Evolutionary conservation across 1,284 basidiomycete genomes (phyloP), one percentile per base, ranked within the genome.

Genomic region (Cutaneotrichosporon cutaneum): DNA sequence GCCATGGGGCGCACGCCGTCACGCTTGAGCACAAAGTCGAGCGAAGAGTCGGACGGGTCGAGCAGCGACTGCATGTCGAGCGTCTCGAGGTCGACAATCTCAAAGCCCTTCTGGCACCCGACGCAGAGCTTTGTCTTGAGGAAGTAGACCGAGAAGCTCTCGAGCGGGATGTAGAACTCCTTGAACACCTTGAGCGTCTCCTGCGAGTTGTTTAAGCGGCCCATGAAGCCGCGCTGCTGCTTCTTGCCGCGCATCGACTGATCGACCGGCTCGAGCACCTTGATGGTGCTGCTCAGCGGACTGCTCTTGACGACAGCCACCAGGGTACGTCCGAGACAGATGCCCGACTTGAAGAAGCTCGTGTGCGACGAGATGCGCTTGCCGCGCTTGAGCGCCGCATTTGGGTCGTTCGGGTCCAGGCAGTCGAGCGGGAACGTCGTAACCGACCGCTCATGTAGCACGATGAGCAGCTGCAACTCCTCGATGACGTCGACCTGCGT

Each of bases 111-210:
- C 16, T 94, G 92, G 75, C 94, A 96, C 1, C 95, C 96, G 14
- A 99, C 91, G 75, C 96, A 99, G 62, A 99, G 86, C 81, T 91
- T 93, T 59, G 94, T 97, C 83, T 96, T 97, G 71, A 99, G 85
- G 82, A 97, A 98, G 81, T 98, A 94, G 54, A 99, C 91, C 10
- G 94, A 97, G 66, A 88, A 92, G 55, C 92, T 95, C 79, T 98
- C 94, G 18, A 96, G 92, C 0, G 96, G 95, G 62, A 99, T 97
- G 79, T 99, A 99, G 80, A 99, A 99, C 80, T 99, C 92, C 90
- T 93, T 92, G 85, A 96, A 98, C 35, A 92, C 84, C 76, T 91
- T 90, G 54, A 99, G 83, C 14, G 93, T 92, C 75, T 99, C 96
- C 75, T 98, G 95, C 21, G 91, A 90, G 18, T 75, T 77, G 73